phyloP scores from a whole-genome alignment of 345 rosid genomes.

The Melastoma malabathricum region DNA sequence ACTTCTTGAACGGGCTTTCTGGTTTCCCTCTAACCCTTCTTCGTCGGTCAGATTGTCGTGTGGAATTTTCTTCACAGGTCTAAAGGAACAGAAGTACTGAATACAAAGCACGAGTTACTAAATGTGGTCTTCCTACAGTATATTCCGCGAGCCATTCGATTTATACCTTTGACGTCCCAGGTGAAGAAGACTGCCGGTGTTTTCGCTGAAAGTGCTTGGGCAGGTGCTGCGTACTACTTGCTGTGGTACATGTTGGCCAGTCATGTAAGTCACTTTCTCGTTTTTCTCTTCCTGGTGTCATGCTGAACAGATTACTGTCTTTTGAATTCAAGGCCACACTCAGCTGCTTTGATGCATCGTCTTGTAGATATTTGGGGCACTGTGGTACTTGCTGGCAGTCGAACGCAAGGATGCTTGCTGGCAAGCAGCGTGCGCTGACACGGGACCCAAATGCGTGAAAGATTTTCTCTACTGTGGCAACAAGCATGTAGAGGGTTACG shows the following conservation, averaged over 20 bases:
- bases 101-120: conserved; percentile 43
- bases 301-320: no score
- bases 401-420: conserved; percentile 68
- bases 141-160: conserved; percentile 56
- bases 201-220: conserved; percentile 75
- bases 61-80: conserved; percentile 42
- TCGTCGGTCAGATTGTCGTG: conserved; percentile 46
- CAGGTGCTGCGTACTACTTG: conserved; percentile 74
- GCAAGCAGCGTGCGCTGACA: conserved; percentile 37
- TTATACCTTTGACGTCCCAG: conserved; percentile 64
- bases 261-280: conserved; percentile 36
- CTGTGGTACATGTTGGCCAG: conserved; percentile 85
- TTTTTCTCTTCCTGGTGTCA: no score
- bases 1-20: no score
- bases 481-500: conserved; percentile 23
- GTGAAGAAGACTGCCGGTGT: conserved; percentile 72
- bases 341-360: no score
- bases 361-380: conserved; percentile 62
- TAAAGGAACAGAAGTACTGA: conserved; percentile 46
- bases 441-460: conserved; percentile 22
- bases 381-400: conserved; percentile 71
- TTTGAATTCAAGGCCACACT: no score
- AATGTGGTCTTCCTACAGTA: conserved; percentile 55
- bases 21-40: neutral
- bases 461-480: conserved; percentile 63